A percentile compares a stretch with the other conserved stretches of the same genome.
Conservation (phyloP, 345 rosid species). For the Salix viminalis region DNA sequence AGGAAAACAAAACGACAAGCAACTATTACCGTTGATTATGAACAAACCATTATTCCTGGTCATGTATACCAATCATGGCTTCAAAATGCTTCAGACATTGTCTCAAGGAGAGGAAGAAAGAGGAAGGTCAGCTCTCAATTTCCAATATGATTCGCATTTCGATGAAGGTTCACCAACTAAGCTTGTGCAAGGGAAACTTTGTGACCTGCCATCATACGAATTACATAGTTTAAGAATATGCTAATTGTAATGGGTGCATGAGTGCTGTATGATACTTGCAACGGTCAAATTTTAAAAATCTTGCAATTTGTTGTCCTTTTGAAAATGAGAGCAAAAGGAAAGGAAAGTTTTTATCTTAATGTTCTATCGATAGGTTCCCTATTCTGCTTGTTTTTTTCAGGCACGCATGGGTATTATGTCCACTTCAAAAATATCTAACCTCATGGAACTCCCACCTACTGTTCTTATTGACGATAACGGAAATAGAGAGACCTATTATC, state of each 20-base stretch:
- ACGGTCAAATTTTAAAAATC: not conserved
- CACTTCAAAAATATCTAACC: conserved; percentile 41
- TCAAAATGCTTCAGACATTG: conserved; percentile 54
- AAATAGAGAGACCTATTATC: conserved; percentile 46
- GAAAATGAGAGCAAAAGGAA: not conserved
- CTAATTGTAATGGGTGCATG: not conserved
- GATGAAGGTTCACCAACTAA: not conserved
- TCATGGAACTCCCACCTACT: conserved; percentile 64
- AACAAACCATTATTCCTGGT: conserved; percentile 64
- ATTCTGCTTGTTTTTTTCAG: conserved; percentile 25
- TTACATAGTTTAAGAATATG: not conserved
- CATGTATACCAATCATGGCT: conserved; percentile 71
- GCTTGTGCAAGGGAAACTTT: not conserved
- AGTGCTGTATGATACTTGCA: not conserved
- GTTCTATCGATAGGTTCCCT: not conserved
- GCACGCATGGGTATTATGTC: conserved; percentile 31
- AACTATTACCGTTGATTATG: conserved; percentile 50
- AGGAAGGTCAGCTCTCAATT: conserved; percentile 43
- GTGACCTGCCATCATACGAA: not conserved
- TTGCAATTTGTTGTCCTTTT: not conserved
- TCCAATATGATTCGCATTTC: not conserved
- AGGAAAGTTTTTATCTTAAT: not conserved
- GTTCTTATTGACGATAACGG: conserved; percentile 46
- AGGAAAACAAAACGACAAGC: conserved; percentile 46
- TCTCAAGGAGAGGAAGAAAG: conserved; percentile 48